A percentile compares a stretch with the other conserved stretches of the same genome.
phyloP scores from a whole-genome alignment of 306 rosid species.

The Ormosia semicastrata region DNA sequence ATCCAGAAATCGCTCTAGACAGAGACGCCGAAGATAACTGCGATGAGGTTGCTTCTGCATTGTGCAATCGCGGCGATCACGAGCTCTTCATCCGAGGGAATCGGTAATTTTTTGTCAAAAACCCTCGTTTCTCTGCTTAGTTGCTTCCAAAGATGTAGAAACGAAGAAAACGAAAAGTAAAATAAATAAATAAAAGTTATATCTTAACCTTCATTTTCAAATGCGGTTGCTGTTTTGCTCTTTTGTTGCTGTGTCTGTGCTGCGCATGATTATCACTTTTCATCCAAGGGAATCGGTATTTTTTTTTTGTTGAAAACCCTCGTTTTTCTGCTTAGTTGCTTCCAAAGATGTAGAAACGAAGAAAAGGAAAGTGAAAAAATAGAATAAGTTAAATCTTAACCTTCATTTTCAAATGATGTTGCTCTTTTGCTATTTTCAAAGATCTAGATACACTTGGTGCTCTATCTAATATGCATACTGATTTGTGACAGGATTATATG shows the following conservation, averaged over 20 bases:
- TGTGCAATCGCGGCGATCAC: conserved; percentile 66
- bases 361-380: neutral
- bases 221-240: neutral
- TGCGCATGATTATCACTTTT: conserved; percentile 25
- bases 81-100: conserved; percentile 86
- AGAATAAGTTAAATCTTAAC: neutral
- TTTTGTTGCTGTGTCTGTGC: neutral
- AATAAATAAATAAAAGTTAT: neutral
- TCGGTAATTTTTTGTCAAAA: conserved; percentile 44
- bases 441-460: neutral
- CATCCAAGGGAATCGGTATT: conserved; percentile 73
- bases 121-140: conserved; percentile 8
- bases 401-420: neutral
- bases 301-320: neutral
- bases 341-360: neutral
- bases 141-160: conserved; percentile 3
- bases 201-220: neutral
- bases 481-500: conserved; percentile 70
- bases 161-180: neutral
- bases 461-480: neutral
- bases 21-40: conserved; percentile 54
- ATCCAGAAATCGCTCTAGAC: conserved; percentile 63
- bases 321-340: conserved; percentile 15
- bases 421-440: neutral
- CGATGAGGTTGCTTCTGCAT: conserved; percentile 50